Base-by-base conservation (phyloP, 2,329 filamentous ascomycete species). In the Ceratocystis alfenasii region DNA sequence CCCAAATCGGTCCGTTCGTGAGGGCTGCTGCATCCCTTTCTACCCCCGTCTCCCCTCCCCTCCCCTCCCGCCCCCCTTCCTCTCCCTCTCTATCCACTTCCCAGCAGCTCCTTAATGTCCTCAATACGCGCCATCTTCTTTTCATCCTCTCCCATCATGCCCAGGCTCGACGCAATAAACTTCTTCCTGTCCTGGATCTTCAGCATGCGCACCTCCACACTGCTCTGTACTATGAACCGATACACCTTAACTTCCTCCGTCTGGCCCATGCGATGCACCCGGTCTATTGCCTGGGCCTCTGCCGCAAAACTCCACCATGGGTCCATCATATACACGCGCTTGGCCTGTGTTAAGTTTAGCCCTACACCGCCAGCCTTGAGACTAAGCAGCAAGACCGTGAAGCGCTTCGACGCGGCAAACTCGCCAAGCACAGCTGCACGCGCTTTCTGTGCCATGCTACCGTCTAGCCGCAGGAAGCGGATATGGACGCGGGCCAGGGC, bases 281-380 rank as follows among this genome's bases (percentile, higher is more conserved):
- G 89, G 77, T 99, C 94, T 72, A 99, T 97, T 7, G 94, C 94
- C 76, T 99, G 94, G 4, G 92, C 90, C 76, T 99, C 94, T 12
- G 97, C 87, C 0, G 94, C 92, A 75, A 93, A 99, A 73, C 89
- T 95, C 94, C 94, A 99, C 94, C 94, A 99, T 0, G 94, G 94
- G 75, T 99, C 94, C 94, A 99, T 97, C 89, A 99, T 95, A 77
- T 88, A 99, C 4, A 99, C 95, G 65, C 89, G 81, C 69, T 87
- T 90, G 5, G 94, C 94, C 70, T 86, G 87, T 0, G 93, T 97
- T 68, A 99, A 76, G 73, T 99, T 99, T 55, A 99, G 79, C 0
- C 94, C 94, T 0, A 99, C 94, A 28, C 94, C 95, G 3, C 95
- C 94, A 0, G 95, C 94, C 22, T 90, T 83, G 66, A 99, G 78